A percentile compares a stretch with the other conserved stretches of the same genome.
phyloP scores from a whole-genome alignment of 176 grass and related monocot species.

The Tillandsia fasciculata region DNA sequence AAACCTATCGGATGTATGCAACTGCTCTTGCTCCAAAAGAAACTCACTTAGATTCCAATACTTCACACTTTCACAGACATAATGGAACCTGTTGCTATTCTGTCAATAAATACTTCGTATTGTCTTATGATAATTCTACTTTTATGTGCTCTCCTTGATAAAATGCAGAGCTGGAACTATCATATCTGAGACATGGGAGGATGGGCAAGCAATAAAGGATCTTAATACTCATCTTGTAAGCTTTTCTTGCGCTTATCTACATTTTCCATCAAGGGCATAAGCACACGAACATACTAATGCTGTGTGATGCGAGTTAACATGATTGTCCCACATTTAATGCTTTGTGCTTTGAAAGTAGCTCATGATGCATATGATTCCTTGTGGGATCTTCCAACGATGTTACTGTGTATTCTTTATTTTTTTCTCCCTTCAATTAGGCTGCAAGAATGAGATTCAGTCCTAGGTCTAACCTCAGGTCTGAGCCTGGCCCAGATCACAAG shows the following conservation, averaged over 20 bases:
- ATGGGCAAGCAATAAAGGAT: constrained; percentile 96
- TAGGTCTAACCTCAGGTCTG: too few relatives aligned
- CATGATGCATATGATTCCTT: neutral
- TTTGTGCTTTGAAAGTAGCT: neutral
- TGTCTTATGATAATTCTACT: constrained; percentile 2
- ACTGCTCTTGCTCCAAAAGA: too few relatives aligned
- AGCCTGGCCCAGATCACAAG: too few relatives aligned
- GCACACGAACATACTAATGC: neutral
- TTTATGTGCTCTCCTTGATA: neutral
- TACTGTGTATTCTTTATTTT: neutral
- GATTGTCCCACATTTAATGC: neutral
- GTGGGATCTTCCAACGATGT: neutral
- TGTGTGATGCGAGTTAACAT: neutral
- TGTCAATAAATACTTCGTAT: too few relatives aligned
- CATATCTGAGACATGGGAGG: constrained; percentile 98
- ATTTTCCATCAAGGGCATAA: constrained; percentile 7
- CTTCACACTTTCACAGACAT: too few relatives aligned
- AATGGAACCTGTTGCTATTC: too few relatives aligned
- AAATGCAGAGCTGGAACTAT: constrained; percentile 83
- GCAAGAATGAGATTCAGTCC: too few relatives aligned
- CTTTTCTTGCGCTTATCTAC: constrained; percentile 21
- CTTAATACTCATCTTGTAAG: constrained; percentile 87
- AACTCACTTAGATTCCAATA: too few relatives aligned
- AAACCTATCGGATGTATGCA: too few relatives aligned
- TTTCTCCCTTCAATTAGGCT: neutral